Conservation (phyloP, 2,329 filamentous ascomycete species). For the Trichocomaceae sp. region DNA sequence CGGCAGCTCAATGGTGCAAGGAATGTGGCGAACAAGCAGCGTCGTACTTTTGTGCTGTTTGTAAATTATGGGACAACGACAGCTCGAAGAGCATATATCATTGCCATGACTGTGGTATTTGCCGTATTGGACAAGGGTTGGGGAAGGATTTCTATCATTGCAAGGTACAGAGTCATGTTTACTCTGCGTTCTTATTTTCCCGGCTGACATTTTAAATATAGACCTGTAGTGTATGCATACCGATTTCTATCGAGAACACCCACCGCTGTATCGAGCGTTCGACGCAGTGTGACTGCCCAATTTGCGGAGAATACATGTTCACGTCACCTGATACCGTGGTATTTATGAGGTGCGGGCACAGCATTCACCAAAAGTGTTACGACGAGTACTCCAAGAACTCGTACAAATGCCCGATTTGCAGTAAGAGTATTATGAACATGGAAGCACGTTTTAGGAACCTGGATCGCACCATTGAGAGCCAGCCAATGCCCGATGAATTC, state of each 20-base stretch:
- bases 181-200: neutral
- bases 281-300: slow-evolving; percentile 92
- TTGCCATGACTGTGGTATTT: slow-evolving; percentile 93
- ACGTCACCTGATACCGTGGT: slow-evolving; percentile 82
- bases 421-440: slow-evolving; percentile 96
- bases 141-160: slow-evolving; percentile 98
- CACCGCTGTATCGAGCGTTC: slow-evolving; percentile 93
- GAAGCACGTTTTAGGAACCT: slow-evolving; percentile 87
- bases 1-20: slow-evolving; percentile 68
- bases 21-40: slow-evolving; percentile 71
- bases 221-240: slow-evolving; percentile 91
- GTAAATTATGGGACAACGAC: slow-evolving; percentile 96
- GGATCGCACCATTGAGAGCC: slow-evolving; percentile 75
- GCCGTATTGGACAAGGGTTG: slow-evolving; percentile 78
- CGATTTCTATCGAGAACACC: slow-evolving; percentile 72
- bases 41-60: slow-evolving; percentile 87
- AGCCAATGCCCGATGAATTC: slow-evolving; percentile 89
- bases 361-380: slow-evolving; percentile 87
- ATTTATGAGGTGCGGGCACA: slow-evolving; percentile 92
- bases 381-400: slow-evolving; percentile 79
- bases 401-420: slow-evolving; percentile 96
- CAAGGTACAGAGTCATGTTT: slow-evolving; percentile 58
- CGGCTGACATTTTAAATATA: slow-evolving; percentile 34
- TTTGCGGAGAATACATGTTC: slow-evolving; percentile 95
- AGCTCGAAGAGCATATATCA: slow-evolving; percentile 89